phyloP scores from a whole-genome alignment of 345 rosid genomes.

The Aquilaria yunnanensis region DNA sequence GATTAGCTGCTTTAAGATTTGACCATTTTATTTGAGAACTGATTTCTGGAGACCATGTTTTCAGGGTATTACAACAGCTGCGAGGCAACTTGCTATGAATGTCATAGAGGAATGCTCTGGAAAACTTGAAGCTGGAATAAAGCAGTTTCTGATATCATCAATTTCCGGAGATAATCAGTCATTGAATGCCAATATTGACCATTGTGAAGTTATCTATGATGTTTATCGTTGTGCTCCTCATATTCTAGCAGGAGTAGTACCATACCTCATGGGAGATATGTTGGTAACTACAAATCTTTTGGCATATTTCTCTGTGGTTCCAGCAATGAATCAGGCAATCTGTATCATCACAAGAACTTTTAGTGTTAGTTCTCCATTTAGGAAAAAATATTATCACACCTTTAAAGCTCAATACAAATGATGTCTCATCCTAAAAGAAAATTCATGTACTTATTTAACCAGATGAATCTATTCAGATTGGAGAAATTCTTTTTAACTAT shows the following conservation, averaged over 20 bases:
- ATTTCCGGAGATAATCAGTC: conserved; percentile 74
- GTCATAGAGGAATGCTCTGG: conserved; percentile 79
- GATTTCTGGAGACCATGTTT: conserved; percentile 22
- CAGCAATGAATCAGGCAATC: background rate
- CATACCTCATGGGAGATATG: conserved; percentile 91
- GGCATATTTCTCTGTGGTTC: conserved; percentile 8
- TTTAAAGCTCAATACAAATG: no score
- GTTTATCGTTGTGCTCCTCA: conserved; percentile 82
- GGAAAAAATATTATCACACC: background rate
- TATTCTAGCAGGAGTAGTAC: conserved; percentile 72
- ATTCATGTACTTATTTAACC: no score
- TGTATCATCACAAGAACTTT: no score
- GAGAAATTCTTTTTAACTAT: conserved; percentile 19
- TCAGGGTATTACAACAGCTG: conserved; percentile 60
- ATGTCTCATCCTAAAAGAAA: no score
- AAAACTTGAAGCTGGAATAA: conserved; percentile 84
- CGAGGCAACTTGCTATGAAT: conserved; percentile 86
- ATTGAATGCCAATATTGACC: conserved; percentile 53
- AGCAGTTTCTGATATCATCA: conserved; percentile 79
- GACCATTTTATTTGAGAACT: conserved; percentile 15
- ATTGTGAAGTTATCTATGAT: conserved; percentile 87
- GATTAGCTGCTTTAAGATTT: conserved; percentile 1
- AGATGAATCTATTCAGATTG: background rate
- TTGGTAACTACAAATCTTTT: conserved; percentile 49
- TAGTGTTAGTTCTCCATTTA: conserved; percentile 5